These are phyloP conservation scores for Lentinus polychrous DNA, from an alignment of 1,284 basidiomycete genomes.

Conservation along the genomic window DNA sequence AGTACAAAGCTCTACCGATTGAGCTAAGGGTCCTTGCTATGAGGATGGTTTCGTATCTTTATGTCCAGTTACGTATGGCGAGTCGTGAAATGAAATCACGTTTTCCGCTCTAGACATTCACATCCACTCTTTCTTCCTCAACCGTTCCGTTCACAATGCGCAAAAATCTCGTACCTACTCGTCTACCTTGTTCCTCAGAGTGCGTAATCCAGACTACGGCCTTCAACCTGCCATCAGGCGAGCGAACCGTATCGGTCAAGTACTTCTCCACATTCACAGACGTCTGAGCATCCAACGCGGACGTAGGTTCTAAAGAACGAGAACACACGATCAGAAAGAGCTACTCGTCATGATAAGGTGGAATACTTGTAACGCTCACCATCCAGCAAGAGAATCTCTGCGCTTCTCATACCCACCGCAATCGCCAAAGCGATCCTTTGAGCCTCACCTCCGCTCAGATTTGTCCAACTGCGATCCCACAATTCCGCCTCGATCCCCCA, in stretches of 20 bases:
- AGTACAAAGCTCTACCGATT: constrained; percentile 45
- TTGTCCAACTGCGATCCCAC: constrained; percentile 75
- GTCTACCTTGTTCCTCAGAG: constrained; percentile 68
- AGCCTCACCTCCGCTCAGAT: constrained; percentile 76
- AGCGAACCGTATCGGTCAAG: constrained; percentile 46
- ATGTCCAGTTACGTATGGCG: background rate
- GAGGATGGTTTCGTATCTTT: background rate
- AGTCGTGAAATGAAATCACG: too few species aligned
- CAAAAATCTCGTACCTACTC: constrained; percentile 69
- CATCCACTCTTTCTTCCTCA: constrained; percentile 32
- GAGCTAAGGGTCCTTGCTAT: constrained; percentile 37
- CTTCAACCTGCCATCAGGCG: constrained; percentile 46
- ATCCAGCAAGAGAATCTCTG: constrained; percentile 79
- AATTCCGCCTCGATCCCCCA: constrained; percentile 67
- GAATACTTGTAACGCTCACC: constrained; percentile 42
- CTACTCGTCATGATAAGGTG: background rate
- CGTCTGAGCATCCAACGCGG: constrained; percentile 72
- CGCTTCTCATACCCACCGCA: constrained; percentile 64
- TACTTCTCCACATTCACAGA: constrained; percentile 59
- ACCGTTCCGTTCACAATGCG: constrained; percentile 40
- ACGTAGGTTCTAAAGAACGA: constrained; percentile 66
- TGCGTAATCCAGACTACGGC: constrained; percentile 86
- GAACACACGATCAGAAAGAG: background rate
- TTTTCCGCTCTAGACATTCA: constrained; percentile 10
- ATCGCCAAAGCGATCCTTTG: constrained; percentile 76